Percentiles rank a stretch among this genome's conserved stretches.
Conservation (phyloP, 768 basidiomycete species). For the Mycena vulgaris region DNA sequence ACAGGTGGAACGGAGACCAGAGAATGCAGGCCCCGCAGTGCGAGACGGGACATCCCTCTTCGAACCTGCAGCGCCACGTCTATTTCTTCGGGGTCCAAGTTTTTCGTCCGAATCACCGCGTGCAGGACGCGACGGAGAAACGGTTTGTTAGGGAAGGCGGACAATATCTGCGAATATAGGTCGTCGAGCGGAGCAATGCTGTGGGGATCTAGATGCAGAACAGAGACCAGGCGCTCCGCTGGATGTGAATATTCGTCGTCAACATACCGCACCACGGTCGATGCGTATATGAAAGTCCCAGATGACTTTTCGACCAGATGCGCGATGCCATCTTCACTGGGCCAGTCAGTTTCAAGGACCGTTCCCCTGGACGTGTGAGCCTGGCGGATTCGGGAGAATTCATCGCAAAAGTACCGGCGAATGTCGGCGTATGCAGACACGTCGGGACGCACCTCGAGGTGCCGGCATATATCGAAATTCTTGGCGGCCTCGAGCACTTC, state of each 20-base stretch:
- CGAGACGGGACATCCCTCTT: constrained; percentile 9
- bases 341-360: not conserved
- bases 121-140: constrained; percentile 6
- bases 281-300: constrained; percentile 24
- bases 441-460: constrained; percentile 4
- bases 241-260: constrained; percentile 27
- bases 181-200: constrained; percentile 25
- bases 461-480: constrained; percentile 6
- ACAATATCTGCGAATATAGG: constrained; percentile 18
- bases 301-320: constrained; percentile 23
- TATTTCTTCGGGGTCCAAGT: constrained; percentile 22
- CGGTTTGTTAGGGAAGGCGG: not conserved
- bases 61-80: constrained; percentile 4
- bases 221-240: constrained; percentile 9
- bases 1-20: not conserved
- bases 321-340: not conserved
- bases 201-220: constrained; percentile 11
- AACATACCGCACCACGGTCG: constrained; percentile 20
- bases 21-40: constrained; percentile 14
- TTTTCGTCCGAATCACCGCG: not conserved
- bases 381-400: constrained; percentile 7
- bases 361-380: constrained; percentile 1
- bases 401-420: not conserved
- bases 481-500: not conserved
- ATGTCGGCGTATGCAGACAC: constrained; percentile 8